phyloP scores from a whole-genome alignment of 2,329 filamentous ascomycete species.

The Blastomyces silverae region DNA sequence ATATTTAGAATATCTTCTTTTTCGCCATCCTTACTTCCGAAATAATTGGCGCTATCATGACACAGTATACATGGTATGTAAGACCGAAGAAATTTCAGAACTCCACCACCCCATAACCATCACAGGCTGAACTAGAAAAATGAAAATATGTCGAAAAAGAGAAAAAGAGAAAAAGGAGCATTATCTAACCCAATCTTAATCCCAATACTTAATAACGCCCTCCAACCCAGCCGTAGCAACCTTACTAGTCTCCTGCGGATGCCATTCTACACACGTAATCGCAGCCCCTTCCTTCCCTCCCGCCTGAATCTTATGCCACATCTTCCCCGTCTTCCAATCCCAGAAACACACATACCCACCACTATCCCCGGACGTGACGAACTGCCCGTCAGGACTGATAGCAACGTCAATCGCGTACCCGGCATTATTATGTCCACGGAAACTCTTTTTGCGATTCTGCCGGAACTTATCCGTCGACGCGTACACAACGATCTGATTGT shows the following conservation, averaged over 20 bases:
- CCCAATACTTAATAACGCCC: slow-evolving; percentile 86
- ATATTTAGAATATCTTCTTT: not conserved
- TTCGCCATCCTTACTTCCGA: not conserved
- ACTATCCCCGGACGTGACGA: slow-evolving; percentile 78
- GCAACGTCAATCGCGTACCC: slow-evolving; percentile 87
- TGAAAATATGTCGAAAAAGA: not conserved
- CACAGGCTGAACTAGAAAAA: not conserved
- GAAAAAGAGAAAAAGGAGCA: not conserved
- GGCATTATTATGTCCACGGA: slow-evolving; percentile 90
- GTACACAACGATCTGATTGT: slow-evolving; percentile 97
- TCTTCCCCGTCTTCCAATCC: slow-evolving; percentile 99
- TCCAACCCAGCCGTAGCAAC: slow-evolving; percentile 85
- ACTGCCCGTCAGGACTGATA: slow-evolving; percentile 85
- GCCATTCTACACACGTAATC: slow-evolving; percentile 85
- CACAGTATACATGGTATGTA: not conserved
- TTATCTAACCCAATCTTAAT: slow-evolving; percentile 48
- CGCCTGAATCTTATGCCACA: slow-evolving; percentile 93
- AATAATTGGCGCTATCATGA: not conserved
- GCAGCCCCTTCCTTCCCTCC: slow-evolving; percentile 61
- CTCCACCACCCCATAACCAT: not conserved
- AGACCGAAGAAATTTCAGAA: not conserved
- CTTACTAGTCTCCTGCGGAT: slow-evolving; percentile 95
- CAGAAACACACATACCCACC: slow-evolving; percentile 91
- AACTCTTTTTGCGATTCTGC: slow-evolving; percentile 95
- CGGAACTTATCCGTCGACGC: slow-evolving; percentile 91